A percentile compares a stretch with the other conserved stretches of the same genome.
phyloP scores from a whole-genome alignment of 116 monocot genomes.

The Dioscorea cayenensis region DNA sequence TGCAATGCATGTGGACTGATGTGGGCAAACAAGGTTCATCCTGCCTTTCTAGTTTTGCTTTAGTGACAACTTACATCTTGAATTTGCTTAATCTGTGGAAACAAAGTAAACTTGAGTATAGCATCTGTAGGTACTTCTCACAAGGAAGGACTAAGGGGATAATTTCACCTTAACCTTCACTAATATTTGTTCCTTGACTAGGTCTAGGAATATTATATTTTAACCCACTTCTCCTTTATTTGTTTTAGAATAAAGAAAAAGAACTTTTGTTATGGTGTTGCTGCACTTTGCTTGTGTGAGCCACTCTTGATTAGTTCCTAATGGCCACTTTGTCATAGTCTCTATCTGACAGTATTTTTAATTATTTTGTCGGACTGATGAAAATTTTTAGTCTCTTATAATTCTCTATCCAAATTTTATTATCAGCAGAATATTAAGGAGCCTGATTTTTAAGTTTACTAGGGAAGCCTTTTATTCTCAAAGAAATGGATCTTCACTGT shows the following conservation, averaged over 20 bases:
- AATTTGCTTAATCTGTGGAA: not conserved
- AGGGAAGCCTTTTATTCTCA: too few relatives aligned
- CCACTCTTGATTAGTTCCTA: too few relatives aligned
- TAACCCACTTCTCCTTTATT: not conserved
- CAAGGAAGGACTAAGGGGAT: not conserved
- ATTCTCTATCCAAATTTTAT: too few relatives aligned
- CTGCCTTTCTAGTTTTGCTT: not conserved
- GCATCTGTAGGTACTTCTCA: not conserved
- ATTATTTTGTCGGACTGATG: too few relatives aligned
- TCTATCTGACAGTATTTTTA: too few relatives aligned
- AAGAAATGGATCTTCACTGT: too few relatives aligned
- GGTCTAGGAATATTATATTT: not conserved
- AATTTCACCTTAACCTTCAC: not conserved
- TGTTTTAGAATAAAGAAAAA: not conserved
- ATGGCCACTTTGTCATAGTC: too few relatives aligned
- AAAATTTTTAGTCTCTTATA: too few relatives aligned
- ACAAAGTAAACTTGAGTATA: not conserved
- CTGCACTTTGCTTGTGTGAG: too few relatives aligned
- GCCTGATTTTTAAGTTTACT: too few relatives aligned
- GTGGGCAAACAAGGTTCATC: slow-evolving; percentile 92
- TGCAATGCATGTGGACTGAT: slow-evolving; percentile 93
- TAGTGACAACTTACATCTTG: not conserved
- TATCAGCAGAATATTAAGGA: too few relatives aligned
- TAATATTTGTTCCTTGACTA: not conserved
- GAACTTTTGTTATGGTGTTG: too few relatives aligned